Base-by-base conservation (phyloP, 441 rosid genomes). In the Adansonia grandidieri region DNA sequence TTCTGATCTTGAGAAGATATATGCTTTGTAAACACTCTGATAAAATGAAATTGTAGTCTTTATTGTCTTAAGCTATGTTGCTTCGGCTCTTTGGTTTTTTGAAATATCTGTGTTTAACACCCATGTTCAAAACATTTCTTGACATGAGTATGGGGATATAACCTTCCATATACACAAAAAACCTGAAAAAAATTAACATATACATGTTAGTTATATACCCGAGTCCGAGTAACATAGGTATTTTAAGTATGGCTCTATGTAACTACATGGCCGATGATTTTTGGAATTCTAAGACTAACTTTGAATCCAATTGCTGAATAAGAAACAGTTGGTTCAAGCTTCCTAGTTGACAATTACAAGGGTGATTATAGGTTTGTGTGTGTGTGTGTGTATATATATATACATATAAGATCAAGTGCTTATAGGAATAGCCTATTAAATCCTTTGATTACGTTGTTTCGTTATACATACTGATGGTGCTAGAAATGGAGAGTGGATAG, bases 21-120 rank as follows among this genome's bases (percentile, higher is more conserved):
- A 91, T 67, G 99, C 99, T 64, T 75, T 95, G 80, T 93, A 80
- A 89, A 60, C 69, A 24, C 42, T 44, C 37, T 32, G 37, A 32
- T 32, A 32, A 32, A 32, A 32, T 32, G 37, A 32, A 32, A 32
- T 32, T 32, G 37, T 32, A 32, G 37, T 32, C 37, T 32, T 32
- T 32, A 32, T 32, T 32, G 37, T 32, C 37, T 32, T 32, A 32
- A 32, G 37, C 37, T 32, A 32, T 32, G 37, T 32, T 32, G 37
- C 37, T 32, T 32, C 2, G 37, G 37, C 37, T 32, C 37, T 32
- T 32, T 32, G 37, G 37, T 32, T 32, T 32, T 32, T 32, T 32
- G 37, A 32, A 32, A 32, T 32, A 32, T 32, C 37, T 32, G 37
- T 32, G 37, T 32, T 32, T 32, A 32, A 32, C 37, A 32, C 37